phyloP scores from a whole-genome alignment of 768 basidiomycete genomes.

The Lactifluus hygrophoroides region DNA sequence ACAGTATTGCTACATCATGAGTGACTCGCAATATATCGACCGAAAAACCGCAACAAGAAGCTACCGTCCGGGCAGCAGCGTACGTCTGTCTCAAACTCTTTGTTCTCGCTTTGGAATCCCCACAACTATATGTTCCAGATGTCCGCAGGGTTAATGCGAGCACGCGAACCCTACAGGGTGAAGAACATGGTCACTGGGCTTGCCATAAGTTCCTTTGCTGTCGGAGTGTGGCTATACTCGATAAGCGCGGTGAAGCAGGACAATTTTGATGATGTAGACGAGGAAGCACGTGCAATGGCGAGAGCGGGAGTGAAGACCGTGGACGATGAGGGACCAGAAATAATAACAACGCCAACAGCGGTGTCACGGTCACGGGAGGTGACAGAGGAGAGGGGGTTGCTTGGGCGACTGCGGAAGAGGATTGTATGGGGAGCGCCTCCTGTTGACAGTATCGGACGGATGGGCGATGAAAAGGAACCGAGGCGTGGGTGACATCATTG shows the following conservation, averaged over 20 bases:
- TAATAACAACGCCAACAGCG: neutral
- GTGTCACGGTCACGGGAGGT: neutral
- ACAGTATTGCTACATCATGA: neutral
- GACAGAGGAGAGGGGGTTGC: neutral
- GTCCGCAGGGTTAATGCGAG: conserved; percentile 82
- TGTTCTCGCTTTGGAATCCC: neutral
- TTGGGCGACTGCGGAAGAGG: conserved; percentile 33
- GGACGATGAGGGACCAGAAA: neutral
- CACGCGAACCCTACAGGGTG: conserved; percentile 73
- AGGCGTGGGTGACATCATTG: conserved; percentile 23
- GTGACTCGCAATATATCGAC: conserved; percentile 33
- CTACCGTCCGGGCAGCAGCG: conserved; percentile 47
- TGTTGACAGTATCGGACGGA: conserved; percentile 36
- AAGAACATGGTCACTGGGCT: conserved; percentile 76
- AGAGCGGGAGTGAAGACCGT: conserved; percentile 10
- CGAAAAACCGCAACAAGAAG: conserved; percentile 35
- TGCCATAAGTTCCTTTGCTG: conserved; percentile 60
- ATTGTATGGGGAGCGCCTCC: conserved; percentile 52
- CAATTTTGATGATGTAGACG: conserved; percentile 32
- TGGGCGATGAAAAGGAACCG: conserved; percentile 33
- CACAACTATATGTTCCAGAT: conserved; percentile 25
- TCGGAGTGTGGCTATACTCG: conserved; percentile 85
- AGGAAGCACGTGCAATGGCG: conserved; percentile 43
- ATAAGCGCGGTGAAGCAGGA: conserved; percentile 46
- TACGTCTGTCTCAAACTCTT: conserved; percentile 25